Evolutionary conservation across 164 flowering plant genomes (phyloP), one percentile per base, ranked within the genome.

Genomic region (Chloranthus sessilifolius): DNA sequence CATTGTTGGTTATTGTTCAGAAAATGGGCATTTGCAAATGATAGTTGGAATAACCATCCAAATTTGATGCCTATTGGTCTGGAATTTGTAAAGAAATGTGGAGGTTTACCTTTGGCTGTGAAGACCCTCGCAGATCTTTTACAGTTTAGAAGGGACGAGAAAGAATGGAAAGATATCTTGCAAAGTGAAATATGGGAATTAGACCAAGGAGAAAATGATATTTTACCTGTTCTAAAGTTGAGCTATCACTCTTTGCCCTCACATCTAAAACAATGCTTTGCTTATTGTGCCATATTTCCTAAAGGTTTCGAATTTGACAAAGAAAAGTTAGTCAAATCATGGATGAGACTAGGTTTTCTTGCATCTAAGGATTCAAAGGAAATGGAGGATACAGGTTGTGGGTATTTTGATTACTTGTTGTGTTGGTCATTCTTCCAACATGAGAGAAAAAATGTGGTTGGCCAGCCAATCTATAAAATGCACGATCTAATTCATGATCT

Each of bases 281-380:
- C 16, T 2, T 45, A 56, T 7, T 56, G 51, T 17, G 37, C 39
- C 16, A 12, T 47, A 21, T 56, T 47, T 47, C 47, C 47, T 1
- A 56, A 48, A 21, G 47, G 30, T 21, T 47, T 20, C 15, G 14
- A 26, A n/a, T 3, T 46, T 6, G 14, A 19, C 7, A 40, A 39
- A 37, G 29, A 37, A 1, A 30, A 22, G 1, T 9, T 56, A 3
- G 38, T 38, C 7, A 29, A 23, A 9, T 10, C 39, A 16, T 47
- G 53, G 60, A 26, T 56, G 26, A 53, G 28, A 9, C 22, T 28
- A 38, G 60, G 53, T 1, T 47, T 36, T n/a, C 9, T 47, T 40
- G 20, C n/a, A 20, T 6, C 30, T 10, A 11, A 55, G 15, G 10
- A 10, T 8, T 10, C 24, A 3, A 44, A 17, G 14, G 19, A 33